Conservation (phyloP, 495 filamentous ascomycete genomes). For the Penicillium crystallinum region DNA sequence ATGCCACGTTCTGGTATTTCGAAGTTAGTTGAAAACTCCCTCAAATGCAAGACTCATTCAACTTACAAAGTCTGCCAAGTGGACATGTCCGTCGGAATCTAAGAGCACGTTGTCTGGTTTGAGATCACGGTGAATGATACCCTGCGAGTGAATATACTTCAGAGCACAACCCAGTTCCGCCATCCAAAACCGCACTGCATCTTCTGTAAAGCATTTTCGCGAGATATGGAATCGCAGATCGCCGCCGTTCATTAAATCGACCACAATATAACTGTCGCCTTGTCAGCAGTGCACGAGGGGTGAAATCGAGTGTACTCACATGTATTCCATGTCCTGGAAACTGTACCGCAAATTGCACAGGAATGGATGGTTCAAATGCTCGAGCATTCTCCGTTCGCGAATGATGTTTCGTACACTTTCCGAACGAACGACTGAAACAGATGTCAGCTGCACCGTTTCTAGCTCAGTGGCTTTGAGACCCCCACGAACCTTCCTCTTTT, state of each 20-base stretch:
- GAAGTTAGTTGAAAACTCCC: not conserved
- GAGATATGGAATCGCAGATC: constrained; percentile 98
- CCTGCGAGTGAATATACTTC: constrained; percentile 83
- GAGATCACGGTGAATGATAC: constrained; percentile 92
- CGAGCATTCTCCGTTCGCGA: constrained; percentile 92
- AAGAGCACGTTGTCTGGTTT: constrained; percentile 97
- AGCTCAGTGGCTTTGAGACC: constrained; percentile 5
- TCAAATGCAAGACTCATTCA: not conserved
- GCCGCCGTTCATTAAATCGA: constrained; percentile 97
- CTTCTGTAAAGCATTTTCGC: constrained; percentile 95
- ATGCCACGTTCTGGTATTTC: constrained; percentile 80
- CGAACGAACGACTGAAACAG: constrained; percentile 77
- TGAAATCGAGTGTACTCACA: constrained; percentile 53
- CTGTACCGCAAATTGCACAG: constrained; percentile 98
- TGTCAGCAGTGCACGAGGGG: constrained; percentile 17
- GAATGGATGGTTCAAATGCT: constrained; percentile 96
- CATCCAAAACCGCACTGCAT: constrained; percentile 95
- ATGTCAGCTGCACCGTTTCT: not conserved
- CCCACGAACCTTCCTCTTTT: constrained; percentile 86
- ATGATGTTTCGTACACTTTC: constrained; percentile 98
- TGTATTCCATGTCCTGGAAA: constrained; percentile 98
- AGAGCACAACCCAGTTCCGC: constrained; percentile 89
- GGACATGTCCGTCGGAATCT: constrained; percentile 91
- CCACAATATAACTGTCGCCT: constrained; percentile 77
- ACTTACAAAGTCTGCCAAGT: constrained; percentile 95